Evolutionary conservation across 2,329 filamentous ascomycete species (phyloP).

Genomic region (Cryphonectria japonica): DNA sequence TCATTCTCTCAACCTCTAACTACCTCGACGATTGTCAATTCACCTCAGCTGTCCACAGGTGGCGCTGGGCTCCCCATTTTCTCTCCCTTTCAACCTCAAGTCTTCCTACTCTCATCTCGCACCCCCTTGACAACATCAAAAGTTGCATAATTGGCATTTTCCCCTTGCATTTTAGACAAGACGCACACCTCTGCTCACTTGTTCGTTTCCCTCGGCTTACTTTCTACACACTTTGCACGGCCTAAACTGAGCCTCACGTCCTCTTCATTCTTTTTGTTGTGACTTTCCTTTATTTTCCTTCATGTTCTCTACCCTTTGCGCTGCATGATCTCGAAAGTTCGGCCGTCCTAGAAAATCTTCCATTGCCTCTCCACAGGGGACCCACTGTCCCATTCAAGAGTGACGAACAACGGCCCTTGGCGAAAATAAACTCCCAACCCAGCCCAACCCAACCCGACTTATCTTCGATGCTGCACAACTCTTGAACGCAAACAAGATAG

Average conservation of each 20-base stretch:
- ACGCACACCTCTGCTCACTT: not conserved
- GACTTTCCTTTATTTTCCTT: not conserved
- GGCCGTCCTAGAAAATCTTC: conserved; percentile 12
- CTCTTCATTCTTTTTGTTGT: not conserved
- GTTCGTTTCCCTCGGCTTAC: not conserved
- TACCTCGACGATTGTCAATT: not conserved
- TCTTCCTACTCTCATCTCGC: not conserved
- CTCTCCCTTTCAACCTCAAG: not conserved
- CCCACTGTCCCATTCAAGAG: conserved; percentile 11
- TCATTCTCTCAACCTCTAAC: not conserved
- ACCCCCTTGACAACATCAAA: not conserved
- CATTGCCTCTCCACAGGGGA: not conserved
- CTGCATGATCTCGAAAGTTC: conserved; percentile 14
- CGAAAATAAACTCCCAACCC: not conserved
- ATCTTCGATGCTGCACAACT: conserved; percentile 3
- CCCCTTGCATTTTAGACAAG: conserved; percentile 8
- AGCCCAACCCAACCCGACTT: not conserved
- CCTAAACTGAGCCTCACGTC: not conserved
- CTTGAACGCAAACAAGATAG: not conserved
- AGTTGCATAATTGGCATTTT: conserved; percentile 2
- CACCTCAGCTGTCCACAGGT: conserved; percentile 1
- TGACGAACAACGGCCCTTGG: not conserved
- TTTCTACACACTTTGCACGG: not conserved
- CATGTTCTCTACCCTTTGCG: not conserved
- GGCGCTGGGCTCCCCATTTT: not conserved